A percentile compares a stretch with the other conserved stretches of the same genome.
These are phyloP conservation scores for Purpureocillium lavendulum DNA, from an alignment of 2,329 filamentous ascomycete species.

Conservation along the genomic window DNA sequence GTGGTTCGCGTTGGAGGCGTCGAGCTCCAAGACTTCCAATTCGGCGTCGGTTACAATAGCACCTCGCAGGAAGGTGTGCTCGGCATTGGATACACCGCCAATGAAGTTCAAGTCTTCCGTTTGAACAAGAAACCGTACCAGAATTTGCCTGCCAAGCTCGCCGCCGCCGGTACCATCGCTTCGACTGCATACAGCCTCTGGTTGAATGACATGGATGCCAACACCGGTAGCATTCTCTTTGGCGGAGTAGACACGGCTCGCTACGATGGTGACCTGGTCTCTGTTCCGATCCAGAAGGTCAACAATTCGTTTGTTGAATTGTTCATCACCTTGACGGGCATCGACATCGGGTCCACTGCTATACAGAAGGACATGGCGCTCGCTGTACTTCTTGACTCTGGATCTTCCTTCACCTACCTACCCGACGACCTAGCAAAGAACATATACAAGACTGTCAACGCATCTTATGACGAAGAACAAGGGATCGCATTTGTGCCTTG, in stretches of 20 bases:
- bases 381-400: constrained; percentile 63
- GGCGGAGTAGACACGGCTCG: constrained; percentile 64
- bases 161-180: constrained; percentile 49
- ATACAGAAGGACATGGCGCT: constrained; percentile 43
- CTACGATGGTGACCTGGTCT: constrained; percentile 54
- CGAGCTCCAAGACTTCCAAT: constrained; percentile 51
- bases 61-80: constrained; percentile 63
- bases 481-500: constrained; percentile 56
- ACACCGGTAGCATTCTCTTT: constrained; percentile 61
- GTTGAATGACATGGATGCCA: constrained; percentile 63
- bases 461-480: constrained; percentile 43
- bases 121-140: constrained; percentile 47
- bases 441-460: constrained; percentile 51
- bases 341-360: constrained; percentile 35
- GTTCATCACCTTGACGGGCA: constrained; percentile 57
- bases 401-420: constrained; percentile 59
- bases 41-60: constrained; percentile 63
- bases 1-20: constrained; percentile 51
- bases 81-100: constrained; percentile 72
- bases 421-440: constrained; percentile 44
- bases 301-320: constrained; percentile 51
- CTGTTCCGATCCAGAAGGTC: constrained; percentile 55
- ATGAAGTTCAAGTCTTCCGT: constrained; percentile 66
- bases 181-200: constrained; percentile 67
- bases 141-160: constrained; percentile 62